A percentile compares a stretch with the other conserved stretches of the same genome.
Evolutionary conservation across 1,284 basidiomycete species (phyloP).

Genomic region (Ustilago loliicola): DNA sequence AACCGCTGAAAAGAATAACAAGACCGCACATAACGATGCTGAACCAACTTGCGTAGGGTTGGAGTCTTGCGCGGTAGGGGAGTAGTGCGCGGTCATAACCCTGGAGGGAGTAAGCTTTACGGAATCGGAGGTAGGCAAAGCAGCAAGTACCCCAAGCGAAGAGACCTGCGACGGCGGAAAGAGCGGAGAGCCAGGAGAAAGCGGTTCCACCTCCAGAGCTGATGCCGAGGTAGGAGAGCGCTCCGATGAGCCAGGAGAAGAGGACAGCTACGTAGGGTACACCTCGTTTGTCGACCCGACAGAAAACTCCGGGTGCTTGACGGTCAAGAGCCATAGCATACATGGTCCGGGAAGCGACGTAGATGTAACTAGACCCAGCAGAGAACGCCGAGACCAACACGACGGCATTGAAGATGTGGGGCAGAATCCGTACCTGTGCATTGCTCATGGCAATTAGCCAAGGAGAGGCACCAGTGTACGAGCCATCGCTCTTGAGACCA

Average conservation of each 20-base stretch:
- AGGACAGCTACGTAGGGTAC: slow-evolving; percentile 81
- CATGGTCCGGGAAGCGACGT: slow-evolving; percentile 80
- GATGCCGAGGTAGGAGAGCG: slow-evolving; percentile 77
- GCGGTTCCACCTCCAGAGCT: slow-evolving; percentile 72
- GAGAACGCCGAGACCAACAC: slow-evolving; percentile 85
- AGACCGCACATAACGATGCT: slow-evolving; percentile 46
- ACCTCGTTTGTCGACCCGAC: slow-evolving; percentile 78
- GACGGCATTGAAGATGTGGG: slow-evolving; percentile 79
- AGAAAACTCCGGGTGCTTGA: slow-evolving; percentile 82
- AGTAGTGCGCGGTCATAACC: slow-evolving; percentile 74
- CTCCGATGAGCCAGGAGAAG: slow-evolving; percentile 79
- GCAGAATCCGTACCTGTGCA: slow-evolving; percentile 71
- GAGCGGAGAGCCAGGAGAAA: slow-evolving; percentile 76
- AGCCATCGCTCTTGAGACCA: slow-evolving; percentile 33
- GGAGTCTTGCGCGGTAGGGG: slow-evolving; percentile 73
- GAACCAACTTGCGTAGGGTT: slow-evolving; percentile 67
- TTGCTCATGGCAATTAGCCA: slow-evolving; percentile 72
- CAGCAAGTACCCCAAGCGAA: slow-evolving; percentile 88
- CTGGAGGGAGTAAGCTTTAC: slow-evolving; percentile 76
- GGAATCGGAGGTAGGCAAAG: slow-evolving; percentile 81
- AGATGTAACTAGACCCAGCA: slow-evolving; percentile 85
- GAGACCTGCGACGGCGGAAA: slow-evolving; percentile 78
- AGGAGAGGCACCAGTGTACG: slow-evolving; percentile 53
- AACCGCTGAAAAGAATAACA: slow-evolving; percentile 72
- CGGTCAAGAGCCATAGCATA: slow-evolving; percentile 82